phyloP scores from a whole-genome alignment of 2,329 filamentous ascomycete genomes.

The Ampelomyces quisqualis region DNA sequence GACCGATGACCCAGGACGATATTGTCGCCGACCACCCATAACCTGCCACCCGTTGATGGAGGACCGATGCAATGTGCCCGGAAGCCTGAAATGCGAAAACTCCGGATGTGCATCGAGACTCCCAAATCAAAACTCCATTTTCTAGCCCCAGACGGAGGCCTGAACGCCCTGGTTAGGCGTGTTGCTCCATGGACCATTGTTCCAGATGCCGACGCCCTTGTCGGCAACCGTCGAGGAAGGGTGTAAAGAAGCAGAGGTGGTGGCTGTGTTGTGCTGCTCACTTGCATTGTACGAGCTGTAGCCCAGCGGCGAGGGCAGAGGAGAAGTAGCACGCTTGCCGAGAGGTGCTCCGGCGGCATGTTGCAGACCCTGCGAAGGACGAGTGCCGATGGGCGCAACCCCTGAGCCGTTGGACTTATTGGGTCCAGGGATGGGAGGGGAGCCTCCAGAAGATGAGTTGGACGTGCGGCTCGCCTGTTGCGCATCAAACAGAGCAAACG shows the following conservation, averaged over 20 bases:
- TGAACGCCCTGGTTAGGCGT: slow-evolving; percentile 71
- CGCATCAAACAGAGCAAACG: slow-evolving; percentile 51
- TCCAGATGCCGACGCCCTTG: slow-evolving; percentile 62
- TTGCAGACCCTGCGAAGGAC: slow-evolving; percentile 65
- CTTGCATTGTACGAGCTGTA: slow-evolving; percentile 61
- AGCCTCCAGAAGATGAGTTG: slow-evolving; percentile 80
- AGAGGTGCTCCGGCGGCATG: slow-evolving; percentile 61
- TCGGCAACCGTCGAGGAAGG: slow-evolving; percentile 50
- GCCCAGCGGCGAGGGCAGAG: slow-evolving; percentile 83
- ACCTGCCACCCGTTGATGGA: slow-evolving; percentile 39
- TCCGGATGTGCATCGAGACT: slow-evolving; percentile 45
- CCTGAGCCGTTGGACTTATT: slow-evolving; percentile 58
- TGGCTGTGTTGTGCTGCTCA: slow-evolving; percentile 51
- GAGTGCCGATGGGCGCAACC: slow-evolving; percentile 91
- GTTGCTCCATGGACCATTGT: slow-evolving; percentile 81
- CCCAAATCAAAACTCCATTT: slow-evolving; percentile 37
- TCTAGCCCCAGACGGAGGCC: slow-evolving; percentile 89
- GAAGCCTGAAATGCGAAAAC: slow-evolving; percentile 49
- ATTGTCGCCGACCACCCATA: slow-evolving; percentile 40
- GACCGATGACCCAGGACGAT: slow-evolving; percentile 31
- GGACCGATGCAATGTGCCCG: slow-evolving; percentile 43
- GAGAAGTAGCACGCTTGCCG: slow-evolving; percentile 84
- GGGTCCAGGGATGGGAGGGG: slow-evolving; percentile 69
- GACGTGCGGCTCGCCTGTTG: slow-evolving; percentile 76
- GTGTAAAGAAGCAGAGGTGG: slow-evolving; percentile 59